These are phyloP conservation scores for Acer yangbiense DNA, from an alignment of 345 rosid species.

Conservation along the genomic window DNA sequence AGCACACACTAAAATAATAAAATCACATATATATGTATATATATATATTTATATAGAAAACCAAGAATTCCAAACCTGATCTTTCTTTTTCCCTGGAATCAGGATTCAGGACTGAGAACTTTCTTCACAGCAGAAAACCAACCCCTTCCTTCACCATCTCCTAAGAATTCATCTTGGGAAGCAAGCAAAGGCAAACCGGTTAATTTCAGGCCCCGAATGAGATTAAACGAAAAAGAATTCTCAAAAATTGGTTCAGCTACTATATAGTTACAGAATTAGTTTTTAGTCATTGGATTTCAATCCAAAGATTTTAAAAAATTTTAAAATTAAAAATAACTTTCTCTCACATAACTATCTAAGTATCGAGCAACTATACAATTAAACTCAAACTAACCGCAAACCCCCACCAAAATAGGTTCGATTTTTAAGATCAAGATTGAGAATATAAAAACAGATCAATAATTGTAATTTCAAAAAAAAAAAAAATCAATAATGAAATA, in stretches of 20 bases:
- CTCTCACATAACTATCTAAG: too few relatives aligned
- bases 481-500: not conserved
- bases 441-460: conserved; percentile 10
- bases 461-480: not conserved
- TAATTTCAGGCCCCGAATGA: conserved; percentile 16
- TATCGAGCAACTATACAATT: too few relatives aligned
- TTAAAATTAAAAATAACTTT: not conserved
- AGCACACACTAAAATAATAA: not conserved
- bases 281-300: not conserved
- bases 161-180: conserved; percentile 30
- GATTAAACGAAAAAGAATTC: not conserved
- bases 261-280: not conserved
- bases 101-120: conserved; percentile 43
- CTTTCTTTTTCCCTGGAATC: conserved; percentile 47
- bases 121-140: conserved; percentile 88
- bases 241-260: not conserved
- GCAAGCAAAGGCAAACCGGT: conserved; percentile 27
- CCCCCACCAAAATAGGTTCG: not conserved
- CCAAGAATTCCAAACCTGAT: conserved; percentile 37
- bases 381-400: too few relatives aligned
- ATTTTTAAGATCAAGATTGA: not conserved
- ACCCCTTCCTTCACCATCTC: conserved; percentile 69
- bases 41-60: not conserved
- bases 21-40: not conserved
- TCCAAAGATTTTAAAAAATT: not conserved